A percentile compares a stretch with the other conserved stretches of the same genome.
Evolutionary conservation across 2,329 filamentous ascomycete species (phyloP).

Genomic region (Fusarium cyanostomum): DNA sequence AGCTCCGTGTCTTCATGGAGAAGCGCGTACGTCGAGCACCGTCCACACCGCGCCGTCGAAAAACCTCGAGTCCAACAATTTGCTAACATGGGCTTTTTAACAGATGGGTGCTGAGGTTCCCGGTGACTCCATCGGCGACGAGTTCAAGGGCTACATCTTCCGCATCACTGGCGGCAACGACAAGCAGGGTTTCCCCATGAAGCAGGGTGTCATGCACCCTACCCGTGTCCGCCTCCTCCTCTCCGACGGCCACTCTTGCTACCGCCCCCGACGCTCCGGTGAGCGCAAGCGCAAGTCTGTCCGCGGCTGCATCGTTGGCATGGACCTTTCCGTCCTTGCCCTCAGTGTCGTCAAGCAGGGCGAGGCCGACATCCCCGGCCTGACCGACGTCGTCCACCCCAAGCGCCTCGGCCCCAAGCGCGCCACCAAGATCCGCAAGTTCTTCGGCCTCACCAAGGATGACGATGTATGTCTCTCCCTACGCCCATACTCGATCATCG

Average conservation of each 20-base stretch:
- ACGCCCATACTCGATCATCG: conserved; percentile 69
- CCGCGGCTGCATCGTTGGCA: conserved; percentile 97
- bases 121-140: conserved; percentile 94
- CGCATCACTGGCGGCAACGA: conserved; percentile 99
- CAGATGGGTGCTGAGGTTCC: conserved; percentile 91
- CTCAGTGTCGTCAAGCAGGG: conserved; percentile 98
- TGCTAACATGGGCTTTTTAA: conserved; percentile 48
- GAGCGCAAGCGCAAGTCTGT: conserved; percentile 99
- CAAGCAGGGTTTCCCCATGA: conserved; percentile 99
- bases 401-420: conserved; percentile 99
- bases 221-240: conserved; percentile 98
- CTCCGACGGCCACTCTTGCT: conserved; percentile 97
- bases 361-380: conserved; percentile 89
- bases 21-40: conserved; percentile 75
- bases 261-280: conserved; percentile 95
- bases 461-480: conserved; percentile 90
- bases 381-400: conserved; percentile 97
- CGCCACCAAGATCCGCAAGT: conserved; percentile 99
- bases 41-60: conserved; percentile 26
- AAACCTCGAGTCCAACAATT: conserved; percentile 15
- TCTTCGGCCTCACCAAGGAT: conserved; percentile 99
- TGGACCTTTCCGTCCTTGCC: conserved; percentile 94
- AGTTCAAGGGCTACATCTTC: conserved; percentile 99
- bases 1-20: conserved; percentile 98
- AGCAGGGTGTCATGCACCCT: conserved; percentile 99